Conservation (phyloP, 371 early-diverging fungal genomes). For the Mucor mucedo region DNA sequence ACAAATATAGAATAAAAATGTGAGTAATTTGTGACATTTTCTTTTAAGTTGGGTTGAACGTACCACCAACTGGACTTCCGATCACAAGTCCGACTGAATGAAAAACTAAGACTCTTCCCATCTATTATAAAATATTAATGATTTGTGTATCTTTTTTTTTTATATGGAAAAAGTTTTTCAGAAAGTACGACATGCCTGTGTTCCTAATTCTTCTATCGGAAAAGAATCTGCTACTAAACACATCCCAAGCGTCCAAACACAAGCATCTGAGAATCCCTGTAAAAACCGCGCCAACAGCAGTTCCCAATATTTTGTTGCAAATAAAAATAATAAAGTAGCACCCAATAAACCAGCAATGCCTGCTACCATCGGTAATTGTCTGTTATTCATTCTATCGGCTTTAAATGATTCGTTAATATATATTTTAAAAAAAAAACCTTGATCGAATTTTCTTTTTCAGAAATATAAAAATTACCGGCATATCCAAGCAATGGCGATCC, state of each 20-base stretch:
- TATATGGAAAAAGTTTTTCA: background rate
- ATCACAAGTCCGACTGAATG: conserved; percentile 60
- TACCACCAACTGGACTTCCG: conserved; percentile 62
- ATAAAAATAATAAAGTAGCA: conserved; percentile 60
- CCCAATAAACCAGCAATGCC: conserved; percentile 55
- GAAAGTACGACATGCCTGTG: conserved; percentile 23
- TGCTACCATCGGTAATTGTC: conserved; percentile 60
- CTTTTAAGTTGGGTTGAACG: background rate
- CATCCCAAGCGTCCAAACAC: conserved; percentile 60
- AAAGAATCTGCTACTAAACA: conserved; percentile 60
- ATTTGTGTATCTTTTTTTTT: background rate
- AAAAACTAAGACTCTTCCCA: conserved; percentile 58
- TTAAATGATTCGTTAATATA: background rate
- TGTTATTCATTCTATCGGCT: conserved; percentile 35
- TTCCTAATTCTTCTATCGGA: conserved; percentile 54
- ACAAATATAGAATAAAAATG: background rate
- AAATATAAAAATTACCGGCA: conserved; percentile 13
- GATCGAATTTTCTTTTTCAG: background rate
- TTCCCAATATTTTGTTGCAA: conserved; percentile 52
- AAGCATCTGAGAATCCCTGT: conserved; percentile 63
- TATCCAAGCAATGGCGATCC: conserved; percentile 73
- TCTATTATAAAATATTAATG: conserved; percentile 26
- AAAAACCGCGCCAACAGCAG: conserved; percentile 62
- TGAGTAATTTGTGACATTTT: background rate
- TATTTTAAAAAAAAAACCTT: background rate